Conservation (phyloP, 495 filamentous ascomycete species). For the Ascobolus immersus region DNA sequence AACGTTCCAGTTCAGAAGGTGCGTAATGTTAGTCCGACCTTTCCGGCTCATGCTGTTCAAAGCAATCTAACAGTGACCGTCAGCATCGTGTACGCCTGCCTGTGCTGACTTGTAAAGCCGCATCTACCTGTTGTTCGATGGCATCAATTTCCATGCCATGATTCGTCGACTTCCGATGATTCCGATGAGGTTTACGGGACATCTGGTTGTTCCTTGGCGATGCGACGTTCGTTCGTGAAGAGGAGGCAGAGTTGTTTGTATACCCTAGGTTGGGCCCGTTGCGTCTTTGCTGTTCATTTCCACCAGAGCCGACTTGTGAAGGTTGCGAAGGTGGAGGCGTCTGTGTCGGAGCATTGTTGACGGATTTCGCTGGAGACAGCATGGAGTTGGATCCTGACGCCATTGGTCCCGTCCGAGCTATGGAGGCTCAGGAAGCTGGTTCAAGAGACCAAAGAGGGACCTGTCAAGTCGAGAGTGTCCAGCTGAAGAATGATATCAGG, state of each 20-base stretch:
- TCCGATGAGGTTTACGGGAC: constrained; percentile 45
- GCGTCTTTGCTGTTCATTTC: constrained; percentile 35
- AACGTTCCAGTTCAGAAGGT: constrained; percentile 74
- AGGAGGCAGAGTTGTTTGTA: constrained; percentile 31
- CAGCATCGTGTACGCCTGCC: background rate
- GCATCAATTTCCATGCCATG: constrained; percentile 2
- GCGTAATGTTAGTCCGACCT: constrained; percentile 84
- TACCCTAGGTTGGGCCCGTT: constrained; percentile 37
- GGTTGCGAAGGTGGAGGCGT: constrained; percentile 11
- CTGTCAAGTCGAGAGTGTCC: too few species aligned
- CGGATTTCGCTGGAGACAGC: too few species aligned
- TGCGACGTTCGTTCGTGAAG: constrained; percentile 25
- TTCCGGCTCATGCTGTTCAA: constrained; percentile 66
- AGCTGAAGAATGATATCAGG: too few species aligned
- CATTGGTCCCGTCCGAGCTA: too few species aligned
- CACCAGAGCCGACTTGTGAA: constrained; percentile 14
- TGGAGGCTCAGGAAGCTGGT: too few species aligned
- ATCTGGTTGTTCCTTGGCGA: constrained; percentile 47
- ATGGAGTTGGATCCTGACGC: too few species aligned
- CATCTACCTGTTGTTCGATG: constrained; percentile 3
- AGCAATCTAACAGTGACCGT: constrained; percentile 49
- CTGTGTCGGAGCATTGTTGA: background rate
- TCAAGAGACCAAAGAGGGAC: too few species aligned
- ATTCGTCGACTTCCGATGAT: constrained; percentile 23
- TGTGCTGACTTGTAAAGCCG: background rate